Percentiles rank a stretch among this genome's conserved stretches.
phyloP scores from a whole-genome alignment of 2,329 filamentous ascomycete genomes.

The Zymoseptoria tritici region DNA sequence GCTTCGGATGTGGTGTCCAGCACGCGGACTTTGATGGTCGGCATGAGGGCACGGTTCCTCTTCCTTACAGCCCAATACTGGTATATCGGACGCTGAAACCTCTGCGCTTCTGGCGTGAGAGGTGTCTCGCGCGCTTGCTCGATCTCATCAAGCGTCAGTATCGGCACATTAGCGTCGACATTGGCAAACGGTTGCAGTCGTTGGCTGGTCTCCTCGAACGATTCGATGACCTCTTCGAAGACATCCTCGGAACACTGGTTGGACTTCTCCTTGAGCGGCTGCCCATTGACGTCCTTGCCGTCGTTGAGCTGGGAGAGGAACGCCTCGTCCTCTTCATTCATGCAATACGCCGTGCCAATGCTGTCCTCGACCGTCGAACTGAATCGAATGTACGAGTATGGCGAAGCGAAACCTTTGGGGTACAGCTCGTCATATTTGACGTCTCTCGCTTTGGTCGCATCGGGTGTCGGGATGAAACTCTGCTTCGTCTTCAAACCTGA shows the following conservation, averaged over 20 bases:
- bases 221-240: constrained; percentile 90
- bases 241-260: constrained; percentile 75
- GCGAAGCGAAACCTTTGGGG: constrained; percentile 68
- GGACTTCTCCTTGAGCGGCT: constrained; percentile 30
- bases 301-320: constrained; percentile 80
- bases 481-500: constrained; percentile 52
- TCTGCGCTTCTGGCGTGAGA: constrained; percentile 47
- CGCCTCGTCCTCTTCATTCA: constrained; percentile 81
- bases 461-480: constrained; percentile 61
- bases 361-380: constrained; percentile 97
- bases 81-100: constrained; percentile 71
- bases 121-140: constrained; percentile 56
- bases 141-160: constrained; percentile 51
- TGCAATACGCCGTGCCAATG: constrained; percentile 83
- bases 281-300: constrained; percentile 50
- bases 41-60: constrained; percentile 66
- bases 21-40: constrained; percentile 59
- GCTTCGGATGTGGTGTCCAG: constrained; percentile 91
- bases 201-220: constrained; percentile 82
- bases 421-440: constrained; percentile 88
- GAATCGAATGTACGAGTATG: constrained; percentile 91
- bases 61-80: constrained; percentile 75
- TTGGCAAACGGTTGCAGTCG: constrained; percentile 81
- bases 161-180: constrained; percentile 72
- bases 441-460: constrained; percentile 50